Evolutionary conservation across 2,329 filamentous ascomycete genomes (phyloP), one percentile per base, ranked within the genome.

Genomic region (Aspergillus oerlinghausenensis): DNA sequence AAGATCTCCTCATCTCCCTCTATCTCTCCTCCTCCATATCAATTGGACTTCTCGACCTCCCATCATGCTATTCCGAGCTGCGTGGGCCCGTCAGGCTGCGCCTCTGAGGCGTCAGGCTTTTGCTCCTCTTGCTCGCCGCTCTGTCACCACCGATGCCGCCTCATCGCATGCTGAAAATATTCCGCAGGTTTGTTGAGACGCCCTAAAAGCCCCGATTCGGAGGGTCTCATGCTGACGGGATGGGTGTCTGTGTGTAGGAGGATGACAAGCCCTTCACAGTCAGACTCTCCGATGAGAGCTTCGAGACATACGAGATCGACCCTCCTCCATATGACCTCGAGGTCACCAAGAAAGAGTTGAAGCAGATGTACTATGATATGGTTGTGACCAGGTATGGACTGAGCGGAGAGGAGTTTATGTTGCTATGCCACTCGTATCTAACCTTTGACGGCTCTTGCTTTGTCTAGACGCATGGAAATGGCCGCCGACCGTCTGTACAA

Each of bases 311-410:
- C 81, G 92, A 97, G 83, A 86, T 99, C 74, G 94, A 99, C 80
- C 92, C 93, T 68, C 94, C 94, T 65, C 82, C 91, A 57, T 97
- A 97, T 84, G 92, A 90, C 62, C 81, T 99, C 68, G 83, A 95
- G 70, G 90, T 92, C 63, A 97, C 93, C 72, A 99, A 99, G 88
- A 92, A 90, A 80, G 90, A 97, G 82, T 82, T 99, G 76, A 97
- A 96, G 87, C 84, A 95, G 83, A 97, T 97, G 88, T 99, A 99
- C 85, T 88, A 88, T 77, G 91, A 97, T 77, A 97, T 99, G 94
- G 93, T 97, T 55, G 82, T 86, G 65, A 87, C 92, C 72, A 87
- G 93, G 92, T 96, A 89, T 76, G 87, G 60, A 50, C 10, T 19
- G 42, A 3, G 19, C 21, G 42, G 42, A 28, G 23, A 32, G 52